phyloP scores from a whole-genome alignment of 2,329 filamentous ascomycete species.

The Rosellinia necatrix region DNA sequence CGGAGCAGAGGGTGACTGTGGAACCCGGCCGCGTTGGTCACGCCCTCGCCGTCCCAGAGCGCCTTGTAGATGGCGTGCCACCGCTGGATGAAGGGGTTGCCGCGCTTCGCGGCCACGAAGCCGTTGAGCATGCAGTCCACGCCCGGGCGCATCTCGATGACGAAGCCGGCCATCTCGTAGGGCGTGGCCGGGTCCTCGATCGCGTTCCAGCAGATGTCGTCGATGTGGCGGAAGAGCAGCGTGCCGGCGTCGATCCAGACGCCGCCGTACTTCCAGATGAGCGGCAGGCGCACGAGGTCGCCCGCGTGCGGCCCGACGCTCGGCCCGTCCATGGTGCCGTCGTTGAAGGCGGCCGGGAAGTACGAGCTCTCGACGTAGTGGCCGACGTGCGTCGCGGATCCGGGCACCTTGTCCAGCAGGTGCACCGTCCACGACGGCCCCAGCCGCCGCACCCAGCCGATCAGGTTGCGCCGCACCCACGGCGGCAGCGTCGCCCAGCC shows the following conservation, averaged over 20 bases:
- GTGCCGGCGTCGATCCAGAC: slow-evolving; percentile 51
- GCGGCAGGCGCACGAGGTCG: slow-evolving; percentile 51
- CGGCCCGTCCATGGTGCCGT: slow-evolving; percentile 50
- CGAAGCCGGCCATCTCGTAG: slow-evolving; percentile 41
- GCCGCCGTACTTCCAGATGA: slow-evolving; percentile 48
- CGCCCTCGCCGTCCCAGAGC: slow-evolving; percentile 44
- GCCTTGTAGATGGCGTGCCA: slow-evolving; percentile 47
- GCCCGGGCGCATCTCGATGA: slow-evolving; percentile 36
- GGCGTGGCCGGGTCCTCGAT: slow-evolving; percentile 44
- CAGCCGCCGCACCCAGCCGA: slow-evolving; percentile 45
- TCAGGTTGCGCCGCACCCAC: slow-evolving; percentile 45
- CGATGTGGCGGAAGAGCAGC: slow-evolving; percentile 47
- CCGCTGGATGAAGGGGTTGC: slow-evolving; percentile 49
- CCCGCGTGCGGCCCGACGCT: slow-evolving; percentile 50
- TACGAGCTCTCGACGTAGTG: slow-evolving; percentile 43
- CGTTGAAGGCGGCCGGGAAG: slow-evolving; percentile 48
- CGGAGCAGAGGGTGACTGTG: slow-evolving; percentile 41
- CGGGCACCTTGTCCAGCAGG: slow-evolving; percentile 44
- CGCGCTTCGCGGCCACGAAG: slow-evolving; percentile 49
- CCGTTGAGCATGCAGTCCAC: slow-evolving; percentile 44
- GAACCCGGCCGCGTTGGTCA: slow-evolving; percentile 39
- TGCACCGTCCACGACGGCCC: slow-evolving; percentile 47
- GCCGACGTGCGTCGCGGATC: slow-evolving; percentile 43
- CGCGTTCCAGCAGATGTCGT: slow-evolving; percentile 49
- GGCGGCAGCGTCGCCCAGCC: slow-evolving; percentile 42